These are phyloP conservation scores for Wilcoxina mikolae DNA, from an alignment of 495 filamentous ascomycete species.

Conservation along the genomic window DNA sequence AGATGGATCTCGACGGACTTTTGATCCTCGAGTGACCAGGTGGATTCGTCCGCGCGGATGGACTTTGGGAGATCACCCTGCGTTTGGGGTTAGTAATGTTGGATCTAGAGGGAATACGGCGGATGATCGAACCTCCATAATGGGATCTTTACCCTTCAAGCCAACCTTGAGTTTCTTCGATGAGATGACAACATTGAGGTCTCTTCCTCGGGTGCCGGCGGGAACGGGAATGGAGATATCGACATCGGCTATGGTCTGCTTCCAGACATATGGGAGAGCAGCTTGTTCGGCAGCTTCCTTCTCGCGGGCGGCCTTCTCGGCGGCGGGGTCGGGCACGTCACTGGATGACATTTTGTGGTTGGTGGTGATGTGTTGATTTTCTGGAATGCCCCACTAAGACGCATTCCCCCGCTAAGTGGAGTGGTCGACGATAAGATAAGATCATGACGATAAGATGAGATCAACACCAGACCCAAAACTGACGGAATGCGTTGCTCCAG, in stretches of 20 bases:
- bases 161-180: conserved; percentile 64
- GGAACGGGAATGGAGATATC: conserved; percentile 67
- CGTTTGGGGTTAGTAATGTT: conserved; percentile 6
- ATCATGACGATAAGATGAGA: not conserved
- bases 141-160: conserved; percentile 72
- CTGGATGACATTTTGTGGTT: not conserved
- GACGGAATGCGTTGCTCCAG: not conserved
- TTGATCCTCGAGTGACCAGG: conserved; percentile 76
- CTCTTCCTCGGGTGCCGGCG: conserved; percentile 65
- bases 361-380: not conserved
- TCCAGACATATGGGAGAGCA: conserved; percentile 91
- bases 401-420: no score
- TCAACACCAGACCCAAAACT: no score
- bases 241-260: conserved; percentile 82
- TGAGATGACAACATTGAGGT: conserved; percentile 69
- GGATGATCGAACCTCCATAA: conserved; percentile 57
- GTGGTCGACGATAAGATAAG: no score
- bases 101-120: no score
- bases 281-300: conserved; percentile 80
- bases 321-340: conserved; percentile 28
- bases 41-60: conserved; percentile 69
- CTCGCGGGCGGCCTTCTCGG: conserved; percentile 49
- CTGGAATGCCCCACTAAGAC: no score
- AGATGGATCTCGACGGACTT: conserved; percentile 81
- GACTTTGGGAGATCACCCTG: conserved; percentile 75